Base-by-base conservation (phyloP, 1,284 basidiomycete genomes). In the Lignosus rhinocerotis region DNA sequence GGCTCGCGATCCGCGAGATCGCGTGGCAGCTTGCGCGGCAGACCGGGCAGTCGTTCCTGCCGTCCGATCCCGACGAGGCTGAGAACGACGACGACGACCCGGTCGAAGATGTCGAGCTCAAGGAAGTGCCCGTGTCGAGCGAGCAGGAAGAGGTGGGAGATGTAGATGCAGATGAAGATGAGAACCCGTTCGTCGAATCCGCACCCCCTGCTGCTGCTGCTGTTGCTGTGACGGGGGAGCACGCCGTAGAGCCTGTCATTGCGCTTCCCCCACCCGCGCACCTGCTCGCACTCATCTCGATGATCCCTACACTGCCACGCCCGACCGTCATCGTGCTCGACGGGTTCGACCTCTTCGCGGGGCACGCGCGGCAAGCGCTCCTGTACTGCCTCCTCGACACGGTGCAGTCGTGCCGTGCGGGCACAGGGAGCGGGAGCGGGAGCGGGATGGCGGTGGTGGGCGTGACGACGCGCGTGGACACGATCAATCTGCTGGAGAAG, bases 1-100 rank as follows among this genome's bases (percentile, higher is more conserved):
- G 90, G 31, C 77, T 93, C 3, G 96, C 96, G n/a, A 85, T 97
- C 71, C 86, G 89, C n/a, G 93, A 96, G 73, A 92, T 98, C 66
- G 93, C 93, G 0, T 79, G 88, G 53, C 96, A 98, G 68, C 73
- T 94, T 4, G 76, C 82, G 8, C 78, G 82, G 60, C 90, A 92
- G 72, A 89, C 85, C 0, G 90, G 86, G 6, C 74, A 75, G 25
- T 78, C 80, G 1, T 79, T 85, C 56, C 68, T 83, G 2, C 67
- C 79, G 4, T 73, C 78, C 34, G 73, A 74, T 11, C 11, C 48
- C 2, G 62, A 45, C 43, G 77, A 78, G 36, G 69, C 72, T 5
- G 80, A n/a, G n/a, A n/a, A 81, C 12, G 72, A 72, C 2, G 76
- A 73, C 4, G 39, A 51, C 16, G 49, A 6, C 5, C 10, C 19